Conservation (phyloP, 2,329 filamentous ascomycete genomes). For the Clarireedia sp. region DNA sequence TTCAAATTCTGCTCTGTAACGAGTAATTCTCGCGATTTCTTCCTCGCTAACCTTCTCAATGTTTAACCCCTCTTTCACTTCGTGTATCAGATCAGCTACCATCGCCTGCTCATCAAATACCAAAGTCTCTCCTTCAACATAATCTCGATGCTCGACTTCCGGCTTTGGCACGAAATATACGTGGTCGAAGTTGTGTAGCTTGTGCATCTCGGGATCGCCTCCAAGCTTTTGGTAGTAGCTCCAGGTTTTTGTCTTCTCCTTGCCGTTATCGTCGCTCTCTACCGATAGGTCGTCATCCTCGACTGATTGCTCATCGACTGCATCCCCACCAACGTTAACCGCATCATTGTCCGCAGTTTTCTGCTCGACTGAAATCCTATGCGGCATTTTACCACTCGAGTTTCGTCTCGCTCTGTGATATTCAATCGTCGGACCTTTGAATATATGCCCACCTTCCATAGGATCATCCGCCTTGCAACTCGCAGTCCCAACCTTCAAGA, state of each 20-base stretch:
- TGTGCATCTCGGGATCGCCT: slow-evolving; percentile 6
- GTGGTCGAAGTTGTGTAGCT: slow-evolving; percentile 6
- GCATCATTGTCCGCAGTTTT: not conserved
- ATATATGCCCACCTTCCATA: not conserved
- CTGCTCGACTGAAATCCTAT: not conserved
- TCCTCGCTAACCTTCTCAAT: not conserved
- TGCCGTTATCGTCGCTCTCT: not conserved
- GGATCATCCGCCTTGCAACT: not conserved
- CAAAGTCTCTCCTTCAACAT: not conserved
- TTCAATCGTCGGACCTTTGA: not conserved
- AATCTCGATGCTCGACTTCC: slow-evolving; percentile 1
- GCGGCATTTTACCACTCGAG: not conserved
- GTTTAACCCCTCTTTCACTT: not conserved
- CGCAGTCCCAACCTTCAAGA: slow-evolving; percentile 6
- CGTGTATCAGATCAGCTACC: not conserved
- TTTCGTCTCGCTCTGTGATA: not conserved
- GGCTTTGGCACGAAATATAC: slow-evolving; percentile 2
- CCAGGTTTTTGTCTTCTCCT: not conserved
- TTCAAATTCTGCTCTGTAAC: not conserved
- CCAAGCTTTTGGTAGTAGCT: slow-evolving; percentile 2
- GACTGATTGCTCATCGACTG: not conserved
- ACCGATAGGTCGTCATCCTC: not conserved
- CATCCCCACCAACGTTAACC: not conserved
- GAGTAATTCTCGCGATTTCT: not conserved
- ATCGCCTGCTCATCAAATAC: not conserved